Conservation (phyloP, 345 rosid genomes). For the Dovyalis caffra region DNA sequence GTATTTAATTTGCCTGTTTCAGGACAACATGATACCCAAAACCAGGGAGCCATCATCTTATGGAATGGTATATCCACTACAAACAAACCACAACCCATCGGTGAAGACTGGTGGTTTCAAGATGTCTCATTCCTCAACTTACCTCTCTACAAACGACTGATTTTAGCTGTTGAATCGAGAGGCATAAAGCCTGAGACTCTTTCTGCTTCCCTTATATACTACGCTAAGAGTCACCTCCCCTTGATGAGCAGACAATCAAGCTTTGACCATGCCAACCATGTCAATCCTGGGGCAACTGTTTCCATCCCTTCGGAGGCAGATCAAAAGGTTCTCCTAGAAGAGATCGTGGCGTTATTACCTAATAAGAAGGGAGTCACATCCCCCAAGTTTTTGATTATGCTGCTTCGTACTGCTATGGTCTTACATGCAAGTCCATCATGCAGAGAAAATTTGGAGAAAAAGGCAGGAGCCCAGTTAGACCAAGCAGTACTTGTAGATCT, state of each 20-base stretch:
- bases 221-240: conserved; percentile 67
- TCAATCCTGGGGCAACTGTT: conserved; percentile 22
- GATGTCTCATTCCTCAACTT: conserved; percentile 62
- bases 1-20: conserved; percentile 57
- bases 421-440: conserved; percentile 51
- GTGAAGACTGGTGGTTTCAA: conserved; percentile 84
- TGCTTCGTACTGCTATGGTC: conserved; percentile 72
- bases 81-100: conserved; percentile 27
- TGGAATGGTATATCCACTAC: conserved; percentile 75
- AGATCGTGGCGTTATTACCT: conserved; percentile 70
- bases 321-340: conserved; percentile 68
- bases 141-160: conserved; percentile 56
- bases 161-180: conserved; percentile 50
- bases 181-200: conserved; percentile 59
- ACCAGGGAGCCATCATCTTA: conserved; percentile 30
- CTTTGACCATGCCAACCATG: conserved; percentile 17
- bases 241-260: conserved; percentile 49
- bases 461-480: conserved; percentile 66
- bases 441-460: conserved; percentile 68
- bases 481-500: conserved; percentile 77
- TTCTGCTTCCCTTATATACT: conserved; percentile 62
- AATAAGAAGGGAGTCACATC: conserved; percentile 41
- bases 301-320: conserved; percentile 40
- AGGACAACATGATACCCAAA: conserved; percentile 21
- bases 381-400: conserved; percentile 67